A percentile compares a stretch with the other conserved stretches of the same genome.
Evolutionary conservation across 805 yeast genomes (phyloP).

Genomic region (Candida ovalis): DNA sequence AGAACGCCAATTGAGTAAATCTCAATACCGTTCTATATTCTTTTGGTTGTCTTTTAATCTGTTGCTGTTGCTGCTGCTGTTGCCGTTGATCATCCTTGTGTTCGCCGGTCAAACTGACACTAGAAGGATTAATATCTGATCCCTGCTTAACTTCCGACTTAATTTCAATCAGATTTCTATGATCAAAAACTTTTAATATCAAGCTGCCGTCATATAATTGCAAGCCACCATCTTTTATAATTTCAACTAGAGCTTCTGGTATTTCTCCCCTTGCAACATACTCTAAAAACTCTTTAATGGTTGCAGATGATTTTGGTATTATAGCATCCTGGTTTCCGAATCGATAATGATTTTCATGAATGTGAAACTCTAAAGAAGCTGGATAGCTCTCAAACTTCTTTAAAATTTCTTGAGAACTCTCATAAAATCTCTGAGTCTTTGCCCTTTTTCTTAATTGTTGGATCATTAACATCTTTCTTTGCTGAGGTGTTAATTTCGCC

Average conservation of each 20-base stretch:
- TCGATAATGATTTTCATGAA: constrained; percentile 85
- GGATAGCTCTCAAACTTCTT: constrained; percentile 73
- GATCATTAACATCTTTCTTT: constrained; percentile 38
- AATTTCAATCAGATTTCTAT: constrained; percentile 45
- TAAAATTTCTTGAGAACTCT: constrained; percentile 67
- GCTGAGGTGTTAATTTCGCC: constrained; percentile 35
- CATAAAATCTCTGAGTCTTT: constrained; percentile 55
- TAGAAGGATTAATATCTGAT: neutral
- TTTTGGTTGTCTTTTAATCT: constrained; percentile 48
- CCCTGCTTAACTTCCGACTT: neutral
- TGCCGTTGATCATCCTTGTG: constrained; percentile 2
- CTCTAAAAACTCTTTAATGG: constrained; percentile 74
- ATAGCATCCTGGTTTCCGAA: constrained; percentile 88
- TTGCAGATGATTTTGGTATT: constrained; percentile 74
- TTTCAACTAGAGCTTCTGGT: constrained; percentile 87
- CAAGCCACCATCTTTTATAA: constrained; percentile 80
- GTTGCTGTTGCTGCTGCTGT: constrained; percentile 1
- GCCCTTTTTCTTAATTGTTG: constrained; percentile 42
- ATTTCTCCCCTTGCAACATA: constrained; percentile 78
- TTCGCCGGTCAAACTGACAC: neutral
- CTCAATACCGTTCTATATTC: constrained; percentile 72
- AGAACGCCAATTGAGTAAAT: constrained; percentile 77
- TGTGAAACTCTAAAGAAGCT: constrained; percentile 83
- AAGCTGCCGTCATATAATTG: constrained; percentile 87
- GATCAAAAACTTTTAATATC: constrained; percentile 83